Base-by-base conservation (phyloP, 2,329 filamentous ascomycete species). In the Cladosporium oxysporum region DNA sequence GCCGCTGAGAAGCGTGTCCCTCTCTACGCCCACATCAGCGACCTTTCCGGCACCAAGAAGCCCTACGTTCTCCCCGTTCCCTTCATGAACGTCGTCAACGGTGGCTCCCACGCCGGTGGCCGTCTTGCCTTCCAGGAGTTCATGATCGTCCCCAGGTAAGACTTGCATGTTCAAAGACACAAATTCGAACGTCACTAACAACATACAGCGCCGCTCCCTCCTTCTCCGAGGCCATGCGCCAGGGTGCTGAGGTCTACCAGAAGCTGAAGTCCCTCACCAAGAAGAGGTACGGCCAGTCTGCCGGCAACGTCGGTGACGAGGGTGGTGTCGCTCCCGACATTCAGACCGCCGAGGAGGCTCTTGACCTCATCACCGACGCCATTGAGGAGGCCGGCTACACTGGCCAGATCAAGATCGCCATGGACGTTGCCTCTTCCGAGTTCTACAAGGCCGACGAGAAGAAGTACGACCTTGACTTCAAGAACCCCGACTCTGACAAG, bases 401-500 rank as follows among this genome's bases (percentile, higher is more conserved):
- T 67, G 95, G 94, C 82, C 86, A 95, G 87, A 90, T 99, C 81
- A 92, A 96, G 82, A 99, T 99, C 76, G 95, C 95, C 80, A 96
- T 99, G 93, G 95, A 99, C 78, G 94, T 98, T 79, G 95, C 95
- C 72, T 97, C 95, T 72, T 96, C 91, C 86, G 95, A 99, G 83
- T 99, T 99, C 88, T 99, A 99, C 91, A 98, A 98, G 79, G 74
- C 77, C 60, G 92, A 95, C 62, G 94, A 84, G 80, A 97, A 98
- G 91, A 98, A 98, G 88, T 99, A 99, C 88, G 95, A 99, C 80
- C 88, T 99, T 72, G 95, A 98, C 90, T 99, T 98, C 92, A 98
- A 99, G 92, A 99, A 99, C 89, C 94, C 95, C 77, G 90, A 98
- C 71, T 95, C 91, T 81, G 95, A 99, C 85, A 87, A 89, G 79